These are phyloP conservation scores for Didymella sp. DNA, from an alignment of 2,329 filamentous ascomycete genomes.

Conservation along the genomic window DNA sequence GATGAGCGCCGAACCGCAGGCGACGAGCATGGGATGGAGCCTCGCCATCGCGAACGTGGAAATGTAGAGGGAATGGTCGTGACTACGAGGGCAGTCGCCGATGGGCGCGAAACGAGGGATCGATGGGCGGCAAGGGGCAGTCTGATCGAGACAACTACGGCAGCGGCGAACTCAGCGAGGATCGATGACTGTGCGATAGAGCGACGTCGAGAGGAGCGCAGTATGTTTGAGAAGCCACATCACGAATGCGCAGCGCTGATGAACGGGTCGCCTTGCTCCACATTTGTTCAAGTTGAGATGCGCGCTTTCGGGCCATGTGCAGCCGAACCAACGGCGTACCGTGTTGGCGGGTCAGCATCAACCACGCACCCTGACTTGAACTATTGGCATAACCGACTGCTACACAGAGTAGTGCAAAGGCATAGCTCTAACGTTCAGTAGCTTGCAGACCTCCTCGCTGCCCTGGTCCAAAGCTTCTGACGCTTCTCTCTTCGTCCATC, in stretches of 20 bases:
- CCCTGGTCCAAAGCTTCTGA: constrained; percentile 43
- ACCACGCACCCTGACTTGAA: background rate
- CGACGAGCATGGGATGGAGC: constrained; percentile 43
- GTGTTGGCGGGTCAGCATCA: constrained; percentile 3
- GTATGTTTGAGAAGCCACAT: constrained; percentile 13
- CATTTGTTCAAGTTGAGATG: constrained; percentile 15
- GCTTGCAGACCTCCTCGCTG: constrained; percentile 27
- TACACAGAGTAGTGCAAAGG: constrained; percentile 17
- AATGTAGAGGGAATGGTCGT: background rate
- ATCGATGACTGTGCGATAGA: background rate
- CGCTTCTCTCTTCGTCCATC: constrained; percentile 36
- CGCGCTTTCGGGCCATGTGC: constrained; percentile 10
- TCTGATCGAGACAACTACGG: background rate
- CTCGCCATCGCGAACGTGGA: constrained; percentile 23
- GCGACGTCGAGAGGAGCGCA: background rate
- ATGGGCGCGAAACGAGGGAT: background rate
- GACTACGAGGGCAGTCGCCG: background rate
- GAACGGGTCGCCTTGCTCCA: constrained; percentile 12
- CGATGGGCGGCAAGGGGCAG: background rate
- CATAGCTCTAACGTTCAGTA: constrained; percentile 15
- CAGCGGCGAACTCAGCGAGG: constrained; percentile 3
- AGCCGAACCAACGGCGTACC: constrained; percentile 13
- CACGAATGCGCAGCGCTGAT: constrained; percentile 7
- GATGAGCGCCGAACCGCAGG: constrained; percentile 44
- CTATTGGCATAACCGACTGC: background rate